Evolutionary conservation across 2,329 filamentous ascomycete species (phyloP).

Genomic region (Blumeriella jaapii): DNA sequence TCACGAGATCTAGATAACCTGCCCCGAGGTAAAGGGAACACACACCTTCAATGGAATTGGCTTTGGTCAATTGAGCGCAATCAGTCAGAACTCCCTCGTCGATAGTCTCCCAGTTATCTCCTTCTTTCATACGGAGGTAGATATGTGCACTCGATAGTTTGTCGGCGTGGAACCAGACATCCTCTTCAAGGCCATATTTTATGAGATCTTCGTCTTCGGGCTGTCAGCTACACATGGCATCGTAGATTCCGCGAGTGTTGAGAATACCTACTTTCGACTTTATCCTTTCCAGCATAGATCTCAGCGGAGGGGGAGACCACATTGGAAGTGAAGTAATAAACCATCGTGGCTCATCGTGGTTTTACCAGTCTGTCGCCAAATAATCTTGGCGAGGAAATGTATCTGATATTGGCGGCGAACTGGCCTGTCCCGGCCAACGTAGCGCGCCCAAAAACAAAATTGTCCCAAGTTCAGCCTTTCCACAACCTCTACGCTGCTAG

Average conservation of each 20-base stretch:
- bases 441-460: too few relatives aligned
- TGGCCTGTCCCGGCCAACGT: slow-evolving; percentile 18
- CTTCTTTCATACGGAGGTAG: slow-evolving; percentile 74
- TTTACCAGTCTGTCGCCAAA: slow-evolving; percentile 12
- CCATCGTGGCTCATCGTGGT: slow-evolving; percentile 46
- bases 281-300: slow-evolving; percentile 97
- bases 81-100: slow-evolving; percentile 65
- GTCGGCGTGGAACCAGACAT: slow-evolving; percentile 98
- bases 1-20: too few relatives aligned
- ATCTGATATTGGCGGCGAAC: slow-evolving; percentile 24
- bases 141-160: slow-evolving; percentile 95
- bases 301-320: slow-evolving; percentile 71
- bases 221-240: slow-evolving; percentile 4
- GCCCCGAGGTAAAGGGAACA: too few relatives aligned
- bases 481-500: too few relatives aligned
- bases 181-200: slow-evolving; percentile 85
- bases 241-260: too few relatives aligned
- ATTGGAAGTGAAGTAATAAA: slow-evolving; percentile 90
- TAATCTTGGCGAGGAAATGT: slow-evolving; percentile 2
- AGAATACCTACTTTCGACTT: slow-evolving; percentile 88
- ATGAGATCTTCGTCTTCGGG: slow-evolving; percentile 85
- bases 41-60: slow-evolving; percentile 90
- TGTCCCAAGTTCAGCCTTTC: slow-evolving; percentile 5
- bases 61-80: slow-evolving; percentile 95
- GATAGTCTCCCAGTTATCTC: slow-evolving; percentile 74